A percentile compares a stretch with the other conserved stretches of the same genome.
Evolutionary conservation across 805 yeast genomes (phyloP).

Genomic region (Metschnikowia koreensis): DNA sequence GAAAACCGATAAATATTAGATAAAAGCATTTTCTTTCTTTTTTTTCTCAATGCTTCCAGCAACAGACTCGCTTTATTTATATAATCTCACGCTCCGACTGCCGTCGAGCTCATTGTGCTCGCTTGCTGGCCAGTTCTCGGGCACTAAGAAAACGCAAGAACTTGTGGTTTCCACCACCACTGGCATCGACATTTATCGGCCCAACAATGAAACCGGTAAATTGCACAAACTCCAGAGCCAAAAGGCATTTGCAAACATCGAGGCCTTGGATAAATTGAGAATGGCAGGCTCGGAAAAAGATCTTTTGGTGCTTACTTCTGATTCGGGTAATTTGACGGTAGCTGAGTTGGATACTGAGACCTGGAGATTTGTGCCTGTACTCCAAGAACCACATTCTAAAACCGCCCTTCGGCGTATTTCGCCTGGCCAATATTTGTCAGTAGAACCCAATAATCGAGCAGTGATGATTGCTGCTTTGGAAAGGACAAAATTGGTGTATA

Average conservation of each 20-base stretch:
- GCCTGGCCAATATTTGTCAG: constrained; percentile 71
- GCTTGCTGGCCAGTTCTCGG: constrained; percentile 69
- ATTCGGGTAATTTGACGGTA: constrained; percentile 69
- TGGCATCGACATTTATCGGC: constrained; percentile 50
- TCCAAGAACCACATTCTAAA: constrained; percentile 68
- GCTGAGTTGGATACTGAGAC: constrained; percentile 43
- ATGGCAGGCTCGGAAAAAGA: constrained; percentile 56
- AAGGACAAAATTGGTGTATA: constrained; percentile 67
- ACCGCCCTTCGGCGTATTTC: constrained; percentile 71
- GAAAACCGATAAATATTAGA: no score
- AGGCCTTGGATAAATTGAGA: constrained; percentile 51
- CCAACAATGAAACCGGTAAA: constrained; percentile 56
- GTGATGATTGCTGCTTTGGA: constrained; percentile 71
- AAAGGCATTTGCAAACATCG: constrained; percentile 57
- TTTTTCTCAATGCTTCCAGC: constrained; percentile 9
- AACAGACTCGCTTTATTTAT: constrained; percentile 43
- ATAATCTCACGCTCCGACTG: constrained; percentile 66
- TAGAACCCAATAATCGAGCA: constrained; percentile 73
- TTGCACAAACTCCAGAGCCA: constrained; percentile 43
- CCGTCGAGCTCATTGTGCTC: constrained; percentile 55
- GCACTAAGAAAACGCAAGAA: constrained; percentile 52
- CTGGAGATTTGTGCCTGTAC: constrained; percentile 42
- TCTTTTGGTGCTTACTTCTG: constrained; percentile 66
- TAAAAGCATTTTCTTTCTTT: no score
- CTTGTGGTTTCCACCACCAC: constrained; percentile 58